Evolutionary conservation across 140 eudicot genomes (phyloP).

Genomic region (Oenanthe javanica): DNA sequence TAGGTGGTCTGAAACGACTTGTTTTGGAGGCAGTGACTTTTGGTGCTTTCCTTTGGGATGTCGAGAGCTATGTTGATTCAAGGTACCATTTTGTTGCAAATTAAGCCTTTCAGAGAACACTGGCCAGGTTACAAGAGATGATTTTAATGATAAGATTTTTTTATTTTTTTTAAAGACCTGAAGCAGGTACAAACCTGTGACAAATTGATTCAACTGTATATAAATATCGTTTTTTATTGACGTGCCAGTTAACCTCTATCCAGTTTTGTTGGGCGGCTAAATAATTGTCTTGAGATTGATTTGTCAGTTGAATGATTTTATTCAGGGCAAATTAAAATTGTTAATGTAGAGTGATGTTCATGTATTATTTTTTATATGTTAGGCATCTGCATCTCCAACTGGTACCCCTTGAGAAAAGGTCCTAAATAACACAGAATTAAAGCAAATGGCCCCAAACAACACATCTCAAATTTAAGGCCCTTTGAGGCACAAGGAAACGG

Average conservation of each 20-base stretch:
- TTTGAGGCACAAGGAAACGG: too few relatives aligned
- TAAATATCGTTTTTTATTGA: not conserved
- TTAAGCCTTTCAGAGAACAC: conserved; percentile 16
- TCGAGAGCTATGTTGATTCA: conserved; percentile 89
- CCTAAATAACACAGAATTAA: too few relatives aligned
- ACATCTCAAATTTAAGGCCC: too few relatives aligned
- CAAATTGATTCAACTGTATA: not conserved
- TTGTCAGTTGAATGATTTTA: not conserved
- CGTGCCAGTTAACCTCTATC: not conserved
- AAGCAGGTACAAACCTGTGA: not conserved
- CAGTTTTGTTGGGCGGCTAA: not conserved
- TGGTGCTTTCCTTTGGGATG: conserved; percentile 96
- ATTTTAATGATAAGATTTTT: not conserved
- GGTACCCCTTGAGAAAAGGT: too few relatives aligned
- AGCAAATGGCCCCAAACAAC: too few relatives aligned
- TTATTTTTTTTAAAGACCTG: not conserved
- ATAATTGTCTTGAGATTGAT: not conserved
- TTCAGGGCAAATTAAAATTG: not conserved
- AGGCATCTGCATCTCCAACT: not conserved
- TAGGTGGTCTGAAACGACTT: conserved; percentile 71
- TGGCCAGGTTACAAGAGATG: not conserved
- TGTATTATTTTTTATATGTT: not conserved
- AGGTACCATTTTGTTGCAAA: conserved; percentile 82
- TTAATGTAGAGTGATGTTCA: not conserved
- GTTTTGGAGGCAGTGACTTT: conserved; percentile 94